Percentiles rank a stretch among this genome's conserved stretches.
Conservation (phyloP, 2,329 filamentous ascomycete species). For the Beauveria medogensis region DNA sequence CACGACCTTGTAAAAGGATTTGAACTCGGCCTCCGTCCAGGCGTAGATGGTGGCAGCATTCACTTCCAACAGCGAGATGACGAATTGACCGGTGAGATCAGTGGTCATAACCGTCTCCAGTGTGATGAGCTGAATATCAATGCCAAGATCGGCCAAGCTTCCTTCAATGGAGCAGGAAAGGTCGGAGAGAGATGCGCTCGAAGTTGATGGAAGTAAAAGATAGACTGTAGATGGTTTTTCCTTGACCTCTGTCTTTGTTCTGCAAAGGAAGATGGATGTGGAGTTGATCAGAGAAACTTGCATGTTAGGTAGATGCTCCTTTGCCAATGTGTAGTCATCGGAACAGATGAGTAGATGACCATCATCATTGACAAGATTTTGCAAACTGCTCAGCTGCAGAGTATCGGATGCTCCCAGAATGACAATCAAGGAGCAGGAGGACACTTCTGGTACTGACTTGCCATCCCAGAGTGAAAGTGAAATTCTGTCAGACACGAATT, state of each 20-base stretch:
- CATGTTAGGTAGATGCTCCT: neutral
- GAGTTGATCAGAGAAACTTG: neutral
- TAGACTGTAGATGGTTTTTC: neutral
- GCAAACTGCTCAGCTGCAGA: neutral
- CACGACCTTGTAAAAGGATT: slow-evolving; percentile 11
- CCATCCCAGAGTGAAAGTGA: neutral
- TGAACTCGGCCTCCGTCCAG: slow-evolving; percentile 10
- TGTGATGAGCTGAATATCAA: slow-evolving; percentile 1
- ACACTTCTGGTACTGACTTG: neutral
- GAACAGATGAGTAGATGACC: neutral
- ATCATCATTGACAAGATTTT: neutral
- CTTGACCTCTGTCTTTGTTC: neutral
- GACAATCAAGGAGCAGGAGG: neutral
- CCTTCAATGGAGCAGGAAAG: neutral
- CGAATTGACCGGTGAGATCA: neutral
- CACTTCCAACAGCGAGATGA: slow-evolving; percentile 14
- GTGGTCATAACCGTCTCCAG: neutral
- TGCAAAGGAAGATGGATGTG: neutral
- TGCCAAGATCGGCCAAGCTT: neutral
- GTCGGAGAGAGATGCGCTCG: neutral
- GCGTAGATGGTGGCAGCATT: slow-evolving; percentile 8
- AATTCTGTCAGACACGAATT: neutral
- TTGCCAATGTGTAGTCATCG: neutral
- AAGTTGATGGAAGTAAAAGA: neutral
- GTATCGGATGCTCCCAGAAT: neutral